Evolutionary conservation across 2,329 filamentous ascomycete species (phyloP), one percentile per base, ranked within the genome.

Genomic region (Penicillium sp.): DNA sequence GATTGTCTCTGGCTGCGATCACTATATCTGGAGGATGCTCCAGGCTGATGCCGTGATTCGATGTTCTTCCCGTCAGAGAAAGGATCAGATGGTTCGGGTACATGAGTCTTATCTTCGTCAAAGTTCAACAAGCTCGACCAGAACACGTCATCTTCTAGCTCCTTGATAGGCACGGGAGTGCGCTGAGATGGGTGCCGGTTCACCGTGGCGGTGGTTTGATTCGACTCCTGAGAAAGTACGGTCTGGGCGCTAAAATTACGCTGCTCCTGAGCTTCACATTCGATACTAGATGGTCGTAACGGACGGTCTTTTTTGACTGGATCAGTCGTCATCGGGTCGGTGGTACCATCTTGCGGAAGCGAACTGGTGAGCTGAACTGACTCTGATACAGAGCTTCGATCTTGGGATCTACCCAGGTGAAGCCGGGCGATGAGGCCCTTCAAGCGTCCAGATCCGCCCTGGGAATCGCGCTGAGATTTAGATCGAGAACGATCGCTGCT

Each of bases 191-290:
- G 68, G 45, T 68, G 65, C 45, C 62, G 73, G 53, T 60, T 62
- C n/a, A 77, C 69, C 33, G 73, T 77, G 14, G 50, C 56, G 16
- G 55, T 67, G 7, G 70, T 75, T n/a, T 58, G 58, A n/a, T 68
- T 66, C 3, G 75, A 76, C 29, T 66, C 61, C 21, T 67, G 66
- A 13, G 75, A 76, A 19, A 64, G 50, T 0, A 66, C 58, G 1
- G 67, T 73, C 46, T 71, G 67, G 44, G 68, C 67, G 57, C 75
- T 76, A 35, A 68, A 64, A 43, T 71, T 71, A 13, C 74, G 70
- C 25, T 57, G 46, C 5, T 68, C 61, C n/a, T 37, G 19, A 10
- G 10, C 39, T 9, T 53, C 52, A 8, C 45, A 31, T n/a, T 37
- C 51, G 21, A 10, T 27, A 19, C 21, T 39, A 16, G 33, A 23